Evolutionary conservation across 768 basidiomycete species (phyloP), one percentile per base, ranked within the genome.

Genomic region (Boletus reticulatus): DNA sequence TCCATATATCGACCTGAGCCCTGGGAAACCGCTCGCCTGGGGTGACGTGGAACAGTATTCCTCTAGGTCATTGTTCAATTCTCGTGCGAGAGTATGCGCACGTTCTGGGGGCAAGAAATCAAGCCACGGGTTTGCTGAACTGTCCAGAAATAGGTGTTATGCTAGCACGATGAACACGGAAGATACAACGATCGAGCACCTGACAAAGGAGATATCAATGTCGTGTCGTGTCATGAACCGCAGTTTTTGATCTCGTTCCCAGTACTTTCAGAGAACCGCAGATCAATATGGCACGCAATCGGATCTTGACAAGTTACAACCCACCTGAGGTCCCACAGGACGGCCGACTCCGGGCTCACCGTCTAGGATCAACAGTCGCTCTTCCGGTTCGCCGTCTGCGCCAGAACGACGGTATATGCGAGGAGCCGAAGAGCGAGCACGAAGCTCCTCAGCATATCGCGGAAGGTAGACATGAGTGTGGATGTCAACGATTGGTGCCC

Each of bases 71-170:
- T 76, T 67, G 67, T 94, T 95, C 43, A 94, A 76, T 48, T 86
- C 80, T n/a, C 67, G 70, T 0, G 92, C 90, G 17, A 94, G 78
- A 13, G 68, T 65, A 47, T 80, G 76, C 10, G 92, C 93, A 42
- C 87, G 81, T 24, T 80, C 65, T 11, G 88, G 81, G 6, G 86
- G 70, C 22, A 95, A 79, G 66, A 94, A 94, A 70, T 95, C 93
- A 36, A 94, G 81, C 92, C 92, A 95, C 10, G 92, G 93, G 65
- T 95, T 94, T 27, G 92, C 92, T 24, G 89, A 82, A 67, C 91
- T 92, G 62, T 43, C 48, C 52, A 36, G 34, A 42, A 55, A 46
- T 10, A 36, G 34, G 22, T 20, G 58, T 73, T 52, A 68, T 59
- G 41, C 16, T 17, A 55, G 44, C 20, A 48, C n/a, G 49, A 55